Percentiles rank a stretch among this genome's conserved stretches.
These are phyloP conservation scores for Termitomyces sp. DNA, from an alignment of 768 basidiomycete genomes.

Conservation along the genomic window DNA sequence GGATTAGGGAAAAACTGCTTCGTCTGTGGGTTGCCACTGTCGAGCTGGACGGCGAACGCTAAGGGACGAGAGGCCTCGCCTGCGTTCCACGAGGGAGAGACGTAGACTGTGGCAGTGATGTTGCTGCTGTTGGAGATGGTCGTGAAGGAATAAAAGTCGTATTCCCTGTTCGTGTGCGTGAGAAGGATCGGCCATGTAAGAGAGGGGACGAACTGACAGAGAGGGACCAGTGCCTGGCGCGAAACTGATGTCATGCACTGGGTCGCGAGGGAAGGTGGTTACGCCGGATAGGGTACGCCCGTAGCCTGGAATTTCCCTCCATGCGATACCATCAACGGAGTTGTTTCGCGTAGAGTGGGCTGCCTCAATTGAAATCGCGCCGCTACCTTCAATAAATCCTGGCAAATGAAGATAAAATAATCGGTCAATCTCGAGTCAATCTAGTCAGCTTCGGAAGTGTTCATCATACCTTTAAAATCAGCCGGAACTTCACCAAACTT, in stretches of 20 bases:
- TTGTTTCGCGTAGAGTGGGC: conserved; percentile 47
- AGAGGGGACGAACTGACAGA: conserved; percentile 32
- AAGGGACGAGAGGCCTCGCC: conserved; percentile 45
- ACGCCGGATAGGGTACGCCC: conserved; percentile 58
- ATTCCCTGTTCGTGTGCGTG: conserved; percentile 35
- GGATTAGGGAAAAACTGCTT: conserved; percentile 42
- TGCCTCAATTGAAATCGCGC: conserved; percentile 63
- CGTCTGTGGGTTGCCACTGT: conserved; percentile 34
- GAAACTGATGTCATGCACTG: conserved; percentile 48
- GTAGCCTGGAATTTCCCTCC: conserved; percentile 55
- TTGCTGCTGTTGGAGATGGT: conserved; percentile 35
- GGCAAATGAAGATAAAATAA: background rate
- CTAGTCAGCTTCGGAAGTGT: too few relatives aligned
- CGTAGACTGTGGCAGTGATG: conserved; percentile 39
- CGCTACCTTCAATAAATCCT: conserved; percentile 63
- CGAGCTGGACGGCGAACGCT: conserved; percentile 46
- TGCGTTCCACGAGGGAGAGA: conserved; percentile 51
- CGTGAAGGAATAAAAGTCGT: conserved; percentile 62
- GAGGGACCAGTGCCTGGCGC: conserved; percentile 58
- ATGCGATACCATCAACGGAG: conserved; percentile 45
- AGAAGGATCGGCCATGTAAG: background rate
- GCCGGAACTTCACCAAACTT: conserved; percentile 30
- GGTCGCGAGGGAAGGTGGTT: conserved; percentile 49
- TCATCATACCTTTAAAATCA: conserved; percentile 41
- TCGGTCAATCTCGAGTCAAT: background rate